Evolutionary conservation across 306 rosid genomes (phyloP), one percentile per base, ranked within the genome.

Genomic region (Quercus dentata): DNA sequence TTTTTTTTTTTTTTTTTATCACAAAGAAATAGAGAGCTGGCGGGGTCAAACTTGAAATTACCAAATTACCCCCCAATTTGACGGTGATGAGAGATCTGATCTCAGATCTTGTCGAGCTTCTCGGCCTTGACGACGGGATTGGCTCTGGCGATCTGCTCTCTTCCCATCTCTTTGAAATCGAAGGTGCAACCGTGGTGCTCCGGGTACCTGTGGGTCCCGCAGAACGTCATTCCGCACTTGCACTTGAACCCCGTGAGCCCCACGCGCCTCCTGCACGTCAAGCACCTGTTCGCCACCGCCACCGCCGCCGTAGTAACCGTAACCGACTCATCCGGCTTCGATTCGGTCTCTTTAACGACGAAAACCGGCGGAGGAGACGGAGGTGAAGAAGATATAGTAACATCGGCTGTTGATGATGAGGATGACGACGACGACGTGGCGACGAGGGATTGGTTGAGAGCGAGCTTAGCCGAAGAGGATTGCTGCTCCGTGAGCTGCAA

Each of bases 231-330:
- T 73, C 94, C 96, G 59, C 98, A 94, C 84, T 92, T 27, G 72
- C 98, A 94, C 90, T 83, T 82, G 85, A 92, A 94, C 27, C 97
- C 98, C 31, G 92, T 92, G 73, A 94, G 44, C 0, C 96, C 98
- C 84, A 94, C 92, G 92, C 98, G 97, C 92, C 88, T 54, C 88
- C 85, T 83, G 80, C 98, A 94, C 5, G 87, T 56, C 79, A 3
- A 41, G 72, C 97, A 94, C 69, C 89, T 84, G 73, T 78, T 90
- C 56, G 89, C 75, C 76, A 55, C 77, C 46, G 76, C 33, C 68
- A n/a, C 67, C 61, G 56, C 38, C 63, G 4, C 65, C 20, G 30
- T 51, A 6, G 11, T 41, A 7, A 41, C 46, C 46, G 46, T 8
- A 41, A 41, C 12, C 46, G 46, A 11, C 46, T 41, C 46, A 4